A percentile compares a stretch with the other conserved stretches of the same genome.
These are phyloP conservation scores for Ophiostoma angusticollis DNA, from an alignment of 2,329 filamentous ascomycete species.

Conservation along the genomic window DNA sequence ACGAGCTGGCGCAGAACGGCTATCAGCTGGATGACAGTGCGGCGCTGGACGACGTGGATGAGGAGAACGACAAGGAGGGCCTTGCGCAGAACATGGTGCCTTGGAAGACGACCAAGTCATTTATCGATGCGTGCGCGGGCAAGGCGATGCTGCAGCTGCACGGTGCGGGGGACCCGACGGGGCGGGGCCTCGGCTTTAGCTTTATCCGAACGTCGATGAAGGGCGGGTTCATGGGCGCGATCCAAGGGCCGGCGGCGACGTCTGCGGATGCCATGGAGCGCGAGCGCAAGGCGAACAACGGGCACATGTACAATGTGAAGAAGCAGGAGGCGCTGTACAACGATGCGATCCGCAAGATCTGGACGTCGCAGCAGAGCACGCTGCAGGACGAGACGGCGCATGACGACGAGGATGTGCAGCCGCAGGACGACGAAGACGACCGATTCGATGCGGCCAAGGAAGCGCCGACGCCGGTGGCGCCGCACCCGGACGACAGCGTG, in stretches of 20 bases:
- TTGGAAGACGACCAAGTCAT: conserved; percentile 95
- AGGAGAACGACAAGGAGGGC: conserved; percentile 54
- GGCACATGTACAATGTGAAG: conserved; percentile 95
- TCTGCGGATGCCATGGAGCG: conserved; percentile 77
- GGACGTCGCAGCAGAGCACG: conserved; percentile 74
- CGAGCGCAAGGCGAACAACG: conserved; percentile 77
- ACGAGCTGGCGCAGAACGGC: conserved; percentile 81
- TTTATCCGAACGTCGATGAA: conserved; percentile 99
- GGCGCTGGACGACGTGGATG: conserved; percentile 52
- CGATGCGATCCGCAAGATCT: conserved; percentile 80
- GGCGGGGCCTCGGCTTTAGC: conserved; percentile 85
- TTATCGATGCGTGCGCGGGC: conserved; percentile 81
- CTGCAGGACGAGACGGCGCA: conserved; percentile 61
- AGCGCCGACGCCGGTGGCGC: conserved; percentile 24
- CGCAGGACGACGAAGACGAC: conserved; percentile 49
- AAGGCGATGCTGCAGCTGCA: conserved; percentile 96
- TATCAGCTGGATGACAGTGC: conserved; percentile 53
- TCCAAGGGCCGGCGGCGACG: conserved; percentile 50
- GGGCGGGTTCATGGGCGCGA: conserved; percentile 77
- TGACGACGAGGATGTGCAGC: conserved; percentile 46
- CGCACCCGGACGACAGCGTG: conserved; percentile 57
- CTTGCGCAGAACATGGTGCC: conserved; percentile 83
- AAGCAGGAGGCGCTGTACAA: conserved; percentile 88
- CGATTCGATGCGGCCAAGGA: conserved; percentile 61
- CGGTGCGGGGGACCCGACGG: conserved; percentile 87